Conservation (phyloP, 257 asterid genomes). For the Salvia rosmarinus region DNA sequence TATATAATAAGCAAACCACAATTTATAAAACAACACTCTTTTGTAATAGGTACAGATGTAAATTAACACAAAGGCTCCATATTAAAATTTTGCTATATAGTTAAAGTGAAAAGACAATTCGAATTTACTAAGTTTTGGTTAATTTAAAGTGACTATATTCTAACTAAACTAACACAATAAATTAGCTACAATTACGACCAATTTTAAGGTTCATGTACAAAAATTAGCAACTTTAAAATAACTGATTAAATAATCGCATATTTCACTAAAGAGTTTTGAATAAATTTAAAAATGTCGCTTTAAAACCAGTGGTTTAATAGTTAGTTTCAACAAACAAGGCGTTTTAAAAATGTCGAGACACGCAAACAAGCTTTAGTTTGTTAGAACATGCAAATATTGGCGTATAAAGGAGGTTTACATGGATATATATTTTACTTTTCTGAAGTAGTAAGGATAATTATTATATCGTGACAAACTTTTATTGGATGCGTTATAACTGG, state of each 20-base stretch:
- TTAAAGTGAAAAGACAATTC: too few relatives aligned
- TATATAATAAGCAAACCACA: too few relatives aligned
- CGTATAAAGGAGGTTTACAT: not conserved
- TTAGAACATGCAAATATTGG: not conserved
- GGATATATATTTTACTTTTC: not conserved
- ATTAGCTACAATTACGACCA: too few relatives aligned
- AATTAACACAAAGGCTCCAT: too few relatives aligned
- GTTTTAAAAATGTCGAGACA: not conserved
- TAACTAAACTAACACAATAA: too few relatives aligned
- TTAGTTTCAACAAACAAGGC: slow-evolving; percentile 1
- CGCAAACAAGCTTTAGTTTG: slow-evolving; percentile 18
- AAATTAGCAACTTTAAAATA: too few relatives aligned
- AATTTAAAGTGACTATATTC: too few relatives aligned
- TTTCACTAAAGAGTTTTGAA: not conserved
- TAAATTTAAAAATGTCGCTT: not conserved
- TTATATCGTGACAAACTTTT: not conserved
- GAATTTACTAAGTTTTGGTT: too few relatives aligned
- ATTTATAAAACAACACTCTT: too few relatives aligned
- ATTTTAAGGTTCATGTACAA: too few relatives aligned
- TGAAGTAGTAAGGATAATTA: not conserved
- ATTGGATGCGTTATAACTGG: not conserved
- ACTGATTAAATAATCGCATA: not conserved
- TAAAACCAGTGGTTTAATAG: not conserved
- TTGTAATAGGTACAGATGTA: too few relatives aligned
- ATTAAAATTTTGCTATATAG: too few relatives aligned